A percentile compares a stretch with the other conserved stretches of the same genome.
phyloP scores from a whole-genome alignment of 805 yeast species.

The Yueomyces sp. region DNA sequence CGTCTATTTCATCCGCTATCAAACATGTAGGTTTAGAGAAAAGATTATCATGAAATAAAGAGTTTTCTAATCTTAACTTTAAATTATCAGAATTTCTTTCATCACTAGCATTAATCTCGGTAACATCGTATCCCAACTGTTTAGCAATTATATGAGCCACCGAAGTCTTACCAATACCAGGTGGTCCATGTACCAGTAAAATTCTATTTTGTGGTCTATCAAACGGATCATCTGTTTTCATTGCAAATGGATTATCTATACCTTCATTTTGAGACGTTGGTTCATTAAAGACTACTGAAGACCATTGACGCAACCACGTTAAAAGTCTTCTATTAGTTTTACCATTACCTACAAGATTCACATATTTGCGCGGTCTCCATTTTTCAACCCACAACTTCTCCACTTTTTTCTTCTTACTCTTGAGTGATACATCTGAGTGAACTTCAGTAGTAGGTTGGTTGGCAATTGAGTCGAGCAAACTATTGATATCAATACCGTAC shows the following conservation, averaged over 20 bases:
- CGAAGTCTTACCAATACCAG: slow-evolving; percentile 88
- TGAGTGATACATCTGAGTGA: not conserved
- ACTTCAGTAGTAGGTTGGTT: slow-evolving; percentile 1
- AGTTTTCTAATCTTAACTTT: slow-evolving; percentile 42
- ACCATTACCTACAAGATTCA: slow-evolving; percentile 62
- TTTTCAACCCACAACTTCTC: slow-evolving; percentile 42
- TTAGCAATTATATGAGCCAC: slow-evolving; percentile 74
- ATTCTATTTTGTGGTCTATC: slow-evolving; percentile 51
- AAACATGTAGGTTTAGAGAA: slow-evolving; percentile 68
- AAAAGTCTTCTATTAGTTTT: slow-evolving; percentile 43
- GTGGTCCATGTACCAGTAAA: slow-evolving; percentile 76
- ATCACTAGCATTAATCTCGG: slow-evolving; percentile 81
- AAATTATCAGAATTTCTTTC: slow-evolving; percentile 53
- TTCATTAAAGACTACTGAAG: slow-evolving; percentile 33
- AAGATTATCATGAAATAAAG: slow-evolving; percentile 52
- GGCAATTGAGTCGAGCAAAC: slow-evolving; percentile 24
- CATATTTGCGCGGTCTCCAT: slow-evolving; percentile 50
- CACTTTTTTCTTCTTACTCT: slow-evolving; percentile 1
- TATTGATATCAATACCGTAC: slow-evolving; percentile 29
- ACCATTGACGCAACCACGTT: slow-evolving; percentile 59
- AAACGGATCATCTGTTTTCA: slow-evolving; percentile 29
- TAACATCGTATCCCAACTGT: slow-evolving; percentile 66
- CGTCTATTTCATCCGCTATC: slow-evolving; percentile 83
- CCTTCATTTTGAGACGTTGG: slow-evolving; percentile 1
- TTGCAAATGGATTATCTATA: slow-evolving; percentile 1